Base-by-base conservation (phyloP, 371 early-diverging fungal genomes). In the Mortierella sp. region DNA sequence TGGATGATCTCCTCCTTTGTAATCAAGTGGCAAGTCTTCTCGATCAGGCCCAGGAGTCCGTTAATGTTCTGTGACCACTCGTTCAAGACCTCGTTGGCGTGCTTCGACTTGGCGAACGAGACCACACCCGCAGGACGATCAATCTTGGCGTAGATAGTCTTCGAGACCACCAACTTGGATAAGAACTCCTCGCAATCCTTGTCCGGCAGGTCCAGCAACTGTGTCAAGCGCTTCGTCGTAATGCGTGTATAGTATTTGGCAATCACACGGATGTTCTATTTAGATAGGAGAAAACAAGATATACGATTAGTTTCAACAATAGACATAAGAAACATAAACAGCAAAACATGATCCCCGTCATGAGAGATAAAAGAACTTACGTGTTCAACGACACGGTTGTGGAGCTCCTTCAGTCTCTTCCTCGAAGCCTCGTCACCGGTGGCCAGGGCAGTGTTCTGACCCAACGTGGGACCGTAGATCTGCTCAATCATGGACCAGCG, bases 1-100 rank as follows among this genome's bases (percentile, higher is more conserved):
- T 94, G 93, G 39, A 96, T 93, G 90, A 95, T 95, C 90, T 95
- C 94, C 86, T 99, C 99, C 90, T 99, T 99, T 52, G 96, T 93
- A 76, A 99, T 98, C 86, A 98, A 88, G 88, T 98, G 99, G 71
- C 94, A 94, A 24, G 98, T 98, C 90, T 97, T 97, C 77, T 96
- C 97, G 58, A 99, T 94, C 85, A 98, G 87, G 13, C 93, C 92
- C 76, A 99, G 89, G 64, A 99, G 87, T 4, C 90, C 89, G 77
- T 96, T 94, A 74, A 99, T 94, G 80, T 96, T 95, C 79, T 86
- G 90, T 24, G 96, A 94, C 99, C 99, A 99, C 75, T 94, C 93
- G 77, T 97, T 96, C 76, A 98, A 88, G 50, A 95, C 91, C 68
- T 95, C 93, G 79, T 97, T 95, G 53, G 97, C 93, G 71, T 94